Conservation (phyloP, 495 filamentous ascomycete species). For the Penicillium cinerascens region DNA sequence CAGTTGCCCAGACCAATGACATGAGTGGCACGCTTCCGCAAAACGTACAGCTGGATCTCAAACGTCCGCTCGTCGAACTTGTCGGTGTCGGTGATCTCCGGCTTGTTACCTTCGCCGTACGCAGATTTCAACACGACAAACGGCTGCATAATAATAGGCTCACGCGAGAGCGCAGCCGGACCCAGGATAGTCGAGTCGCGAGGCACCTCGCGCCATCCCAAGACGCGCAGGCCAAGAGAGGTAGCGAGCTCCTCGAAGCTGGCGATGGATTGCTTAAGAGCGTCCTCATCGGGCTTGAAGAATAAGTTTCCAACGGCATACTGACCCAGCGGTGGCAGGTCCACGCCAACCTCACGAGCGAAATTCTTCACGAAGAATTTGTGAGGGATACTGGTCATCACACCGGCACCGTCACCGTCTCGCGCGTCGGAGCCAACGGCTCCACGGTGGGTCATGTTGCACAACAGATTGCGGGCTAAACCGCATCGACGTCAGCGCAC, state of each 20-base stretch:
- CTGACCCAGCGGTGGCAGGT: conserved; percentile 83
- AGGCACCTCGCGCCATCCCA: conserved; percentile 97
- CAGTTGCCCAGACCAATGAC: conserved; percentile 94
- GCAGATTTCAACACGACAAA: conserved; percentile 86
- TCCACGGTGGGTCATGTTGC: conserved; percentile 99
- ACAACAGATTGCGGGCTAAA: conserved; percentile 84
- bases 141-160: conserved; percentile 92
- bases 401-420: conserved; percentile 96
- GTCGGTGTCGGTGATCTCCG: conserved; percentile 72
- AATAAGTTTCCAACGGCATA: conserved; percentile 98
- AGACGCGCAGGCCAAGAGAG: conserved; percentile 78
- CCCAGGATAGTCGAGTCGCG: conserved; percentile 89
- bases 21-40: conserved; percentile 93
- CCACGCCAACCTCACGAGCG: conserved; percentile 78
- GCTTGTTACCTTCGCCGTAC: conserved; percentile 83
- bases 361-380: conserved; percentile 99
- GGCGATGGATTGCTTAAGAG: conserved; percentile 78
- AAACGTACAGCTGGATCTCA: conserved; percentile 88
- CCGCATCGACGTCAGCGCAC: conserved; percentile 14
- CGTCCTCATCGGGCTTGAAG: conserved; percentile 93
- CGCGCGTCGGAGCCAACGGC: conserved; percentile 96
- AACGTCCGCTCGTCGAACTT: conserved; percentile 82
- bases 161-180: conserved; percentile 86
- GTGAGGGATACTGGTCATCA: conserved; percentile 99
- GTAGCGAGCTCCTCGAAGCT: conserved; percentile 91